Percentiles rank a stretch among this genome's conserved stretches.
Evolutionary conservation across 345 rosid genomes (phyloP).

Genomic region (Citrus maxima): DNA sequence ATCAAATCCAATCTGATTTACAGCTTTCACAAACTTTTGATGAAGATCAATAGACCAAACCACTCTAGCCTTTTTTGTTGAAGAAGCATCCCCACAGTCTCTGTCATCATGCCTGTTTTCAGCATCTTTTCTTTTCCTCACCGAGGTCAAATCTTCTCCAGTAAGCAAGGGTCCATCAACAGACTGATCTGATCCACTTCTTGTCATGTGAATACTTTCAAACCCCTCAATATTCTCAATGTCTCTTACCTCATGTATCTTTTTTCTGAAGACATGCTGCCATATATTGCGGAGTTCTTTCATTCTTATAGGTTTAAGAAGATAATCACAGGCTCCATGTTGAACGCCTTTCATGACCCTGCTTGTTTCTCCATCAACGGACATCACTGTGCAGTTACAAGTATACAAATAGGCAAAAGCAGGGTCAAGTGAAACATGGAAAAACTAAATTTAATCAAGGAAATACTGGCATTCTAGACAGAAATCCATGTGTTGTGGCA

Average conservation of each 20-base stretch:
- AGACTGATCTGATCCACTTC: constrained; percentile 46
- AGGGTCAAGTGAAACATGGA: neutral
- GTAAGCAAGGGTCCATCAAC: constrained; percentile 45
- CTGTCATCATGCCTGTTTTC: constrained; percentile 61
- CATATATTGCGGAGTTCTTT: constrained; percentile 96
- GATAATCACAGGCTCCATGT: constrained; percentile 96
- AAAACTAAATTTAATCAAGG: neutral
- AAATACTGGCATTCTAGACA: constrained; percentile 8
- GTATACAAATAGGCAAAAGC: constrained; percentile 24
- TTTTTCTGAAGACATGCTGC: constrained; percentile 92
- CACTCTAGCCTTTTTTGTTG: constrained; percentile 85
- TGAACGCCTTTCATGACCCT: constrained; percentile 94
- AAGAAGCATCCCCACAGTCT: constrained; percentile 45
- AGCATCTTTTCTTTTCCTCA: constrained; percentile 62
- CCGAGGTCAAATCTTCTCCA: constrained; percentile 58
- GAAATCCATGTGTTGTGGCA: constrained; percentile 18
- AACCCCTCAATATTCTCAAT: constrained; percentile 54
- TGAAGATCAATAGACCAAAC: constrained; percentile 94
- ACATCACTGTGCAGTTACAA: constrained; percentile 68
- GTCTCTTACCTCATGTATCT: constrained; percentile 75
- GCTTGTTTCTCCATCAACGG: constrained; percentile 92
- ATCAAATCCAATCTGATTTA: constrained; percentile 86
- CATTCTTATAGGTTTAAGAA: constrained; percentile 94
- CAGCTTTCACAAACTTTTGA: constrained; percentile 95
- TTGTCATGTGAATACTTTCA: constrained; percentile 47